Evolutionary conservation across 768 basidiomycete genomes (phyloP).

Genomic region (Favolaschia claudopus): DNA sequence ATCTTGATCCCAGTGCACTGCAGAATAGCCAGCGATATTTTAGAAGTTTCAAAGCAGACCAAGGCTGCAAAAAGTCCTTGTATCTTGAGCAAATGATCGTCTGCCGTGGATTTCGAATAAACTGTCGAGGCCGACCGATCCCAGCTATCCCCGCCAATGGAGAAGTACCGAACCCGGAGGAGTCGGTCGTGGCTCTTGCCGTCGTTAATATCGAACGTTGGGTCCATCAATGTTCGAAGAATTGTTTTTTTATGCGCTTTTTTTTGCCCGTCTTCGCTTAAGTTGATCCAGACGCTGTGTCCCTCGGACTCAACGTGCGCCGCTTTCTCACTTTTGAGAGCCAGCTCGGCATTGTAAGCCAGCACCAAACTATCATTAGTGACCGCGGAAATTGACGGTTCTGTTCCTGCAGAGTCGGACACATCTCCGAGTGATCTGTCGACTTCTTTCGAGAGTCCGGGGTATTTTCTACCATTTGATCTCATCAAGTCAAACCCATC

Average conservation of each 20-base stretch:
- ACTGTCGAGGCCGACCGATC: neutral
- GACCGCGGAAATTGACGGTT: neutral
- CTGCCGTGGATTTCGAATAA: too few relatives aligned
- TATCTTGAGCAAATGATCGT: too few relatives aligned
- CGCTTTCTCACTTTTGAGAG: too few relatives aligned
- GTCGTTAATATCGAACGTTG: neutral
- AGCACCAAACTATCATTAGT: neutral
- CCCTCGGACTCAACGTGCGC: too few relatives aligned
- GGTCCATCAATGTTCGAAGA: neutral
- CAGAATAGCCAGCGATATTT: neutral
- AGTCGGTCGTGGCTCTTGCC: neutral
- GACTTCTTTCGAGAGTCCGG: neutral
- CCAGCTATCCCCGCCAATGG: too few relatives aligned
- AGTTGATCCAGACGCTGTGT: too few relatives aligned
- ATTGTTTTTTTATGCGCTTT: too few relatives aligned
- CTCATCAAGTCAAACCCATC: neutral
- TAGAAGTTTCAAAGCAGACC: neutral
- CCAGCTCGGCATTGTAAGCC: too few relatives aligned
- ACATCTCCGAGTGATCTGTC: neutral
- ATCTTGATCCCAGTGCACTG: too few relatives aligned
- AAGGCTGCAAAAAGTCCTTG: neutral
- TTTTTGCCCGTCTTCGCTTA: neutral
- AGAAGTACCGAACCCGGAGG: too few relatives aligned
- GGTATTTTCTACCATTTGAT: slow-evolving; percentile 1
- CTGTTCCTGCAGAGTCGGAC: neutral